Conservation (phyloP, 2,329 filamentous ascomycete genomes). For the Penicillium sp. region DNA sequence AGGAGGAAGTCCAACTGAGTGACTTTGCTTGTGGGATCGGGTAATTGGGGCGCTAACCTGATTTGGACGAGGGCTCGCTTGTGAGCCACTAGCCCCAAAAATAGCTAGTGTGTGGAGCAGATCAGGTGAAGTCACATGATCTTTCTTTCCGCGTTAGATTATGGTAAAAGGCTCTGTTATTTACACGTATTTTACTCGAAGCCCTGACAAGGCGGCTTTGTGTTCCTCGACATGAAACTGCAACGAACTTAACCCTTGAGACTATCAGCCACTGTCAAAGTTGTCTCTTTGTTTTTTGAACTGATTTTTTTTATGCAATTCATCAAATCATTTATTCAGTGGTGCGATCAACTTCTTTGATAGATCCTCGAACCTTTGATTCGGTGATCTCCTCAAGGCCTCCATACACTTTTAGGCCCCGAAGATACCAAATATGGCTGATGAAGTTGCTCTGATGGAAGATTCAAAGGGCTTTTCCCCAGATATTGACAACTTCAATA, state of each 20-base stretch:
- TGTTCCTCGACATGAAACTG: background rate
- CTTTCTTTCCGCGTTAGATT: slow-evolving; percentile 1
- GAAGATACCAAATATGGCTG: background rate
- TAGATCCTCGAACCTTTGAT: background rate
- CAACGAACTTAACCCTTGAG: background rate
- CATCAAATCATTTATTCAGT: background rate
- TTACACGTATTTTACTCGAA: slow-evolving; percentile 4
- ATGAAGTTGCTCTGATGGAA: background rate
- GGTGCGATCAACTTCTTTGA: background rate
- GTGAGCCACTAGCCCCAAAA: slow-evolving; percentile 22
- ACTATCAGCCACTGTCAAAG: background rate
- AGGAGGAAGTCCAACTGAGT: slow-evolving; percentile 36
- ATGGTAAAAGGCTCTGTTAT: background rate
- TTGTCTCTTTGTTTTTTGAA: background rate
- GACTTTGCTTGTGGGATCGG: slow-evolving; percentile 45
- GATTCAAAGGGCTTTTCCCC: background rate
- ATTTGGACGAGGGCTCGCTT: slow-evolving; percentile 39
- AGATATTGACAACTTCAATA: too few relatives aligned
- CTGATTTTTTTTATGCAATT: background rate
- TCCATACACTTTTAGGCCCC: background rate
- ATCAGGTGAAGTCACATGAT: slow-evolving; percentile 13
- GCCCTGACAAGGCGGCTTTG: slow-evolving; percentile 3
- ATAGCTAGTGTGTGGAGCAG: background rate
- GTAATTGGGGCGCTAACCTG: slow-evolving; percentile 35
- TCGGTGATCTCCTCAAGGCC: background rate